Conservation (phyloP, 352 stramenopile species). For the Globisporangium spinosum region DNA sequence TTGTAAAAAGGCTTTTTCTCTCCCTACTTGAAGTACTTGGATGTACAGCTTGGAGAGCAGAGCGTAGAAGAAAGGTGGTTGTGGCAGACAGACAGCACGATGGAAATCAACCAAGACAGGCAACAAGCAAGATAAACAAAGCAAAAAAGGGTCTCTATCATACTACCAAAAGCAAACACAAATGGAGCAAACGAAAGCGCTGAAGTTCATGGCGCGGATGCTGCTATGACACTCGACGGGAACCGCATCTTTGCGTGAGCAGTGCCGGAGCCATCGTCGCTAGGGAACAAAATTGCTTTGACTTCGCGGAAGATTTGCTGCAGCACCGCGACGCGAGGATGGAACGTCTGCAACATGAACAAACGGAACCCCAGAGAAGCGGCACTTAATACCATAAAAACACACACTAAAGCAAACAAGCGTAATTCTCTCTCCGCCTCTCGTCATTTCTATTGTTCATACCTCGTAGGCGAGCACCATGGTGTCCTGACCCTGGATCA, state of each 20-base stretch:
- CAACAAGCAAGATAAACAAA: background rate
- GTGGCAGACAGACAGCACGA: background rate
- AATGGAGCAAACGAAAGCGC: background rate
- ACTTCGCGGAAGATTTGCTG: conserved; percentile 71
- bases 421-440: too few relatives aligned
- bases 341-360: conserved; percentile 47
- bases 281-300: conserved; percentile 51
- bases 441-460: background rate
- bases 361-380: background rate
- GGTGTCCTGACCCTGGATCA: conserved; percentile 55
- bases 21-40: conserved; percentile 6
- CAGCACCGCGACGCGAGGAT: conserved; percentile 53
- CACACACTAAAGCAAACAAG: conserved; percentile 2
- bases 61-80: conserved; percentile 1
- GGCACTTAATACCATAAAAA: conserved; percentile 7
- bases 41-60: conserved; percentile 2
- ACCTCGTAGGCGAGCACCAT: conserved; percentile 85
- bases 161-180: conserved; percentile 3
- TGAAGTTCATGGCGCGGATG: background rate
- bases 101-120: background rate
- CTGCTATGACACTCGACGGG: conserved; percentile 18
- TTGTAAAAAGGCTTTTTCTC: conserved; percentile 64
- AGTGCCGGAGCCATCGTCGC: conserved; percentile 14
- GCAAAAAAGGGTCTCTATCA: conserved; percentile 12
- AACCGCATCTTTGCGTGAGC: conserved; percentile 37